Conservation (phyloP, 2,329 filamentous ascomycete species). For the Exophiala dermatitidis region DNA sequence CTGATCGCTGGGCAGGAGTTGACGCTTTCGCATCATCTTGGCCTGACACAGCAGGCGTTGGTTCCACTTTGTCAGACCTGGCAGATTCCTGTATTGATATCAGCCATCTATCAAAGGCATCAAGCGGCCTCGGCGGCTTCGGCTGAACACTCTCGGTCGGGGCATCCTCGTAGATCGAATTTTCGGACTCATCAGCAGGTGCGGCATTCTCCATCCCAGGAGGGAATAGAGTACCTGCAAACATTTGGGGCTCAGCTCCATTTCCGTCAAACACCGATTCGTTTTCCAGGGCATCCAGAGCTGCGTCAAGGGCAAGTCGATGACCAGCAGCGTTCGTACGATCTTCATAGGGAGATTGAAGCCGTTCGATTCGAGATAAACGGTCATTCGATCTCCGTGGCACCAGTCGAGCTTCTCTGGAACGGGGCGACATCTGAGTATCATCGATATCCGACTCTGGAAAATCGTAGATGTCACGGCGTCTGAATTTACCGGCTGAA, state of each 20-base stretch:
- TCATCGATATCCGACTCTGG: conserved; percentile 27
- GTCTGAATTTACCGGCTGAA: conserved; percentile 23
- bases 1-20: not conserved
- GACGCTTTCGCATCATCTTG: not conserved
- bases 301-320: conserved; percentile 8
- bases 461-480: conserved; percentile 18
- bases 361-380: conserved; percentile 6
- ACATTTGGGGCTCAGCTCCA: not conserved
- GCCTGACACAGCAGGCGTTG: not conserved
- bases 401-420: conserved; percentile 12
- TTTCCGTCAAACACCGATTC: conserved; percentile 12
- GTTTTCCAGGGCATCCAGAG: conserved; percentile 9
- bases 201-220: not conserved
- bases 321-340: not conserved
- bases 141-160: not conserved
- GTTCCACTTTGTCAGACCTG: not conserved
- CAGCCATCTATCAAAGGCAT: no score
- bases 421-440: conserved; percentile 26
- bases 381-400: conserved; percentile 6
- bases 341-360: conserved; percentile 6
- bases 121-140: no score
- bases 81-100: not conserved
- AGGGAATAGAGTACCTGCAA: not conserved
- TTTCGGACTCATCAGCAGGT: not conserved
- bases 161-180: conserved; percentile 12